Base-by-base conservation (phyloP, 75 land plant genomes). In the Selaginella tamariscina region DNA sequence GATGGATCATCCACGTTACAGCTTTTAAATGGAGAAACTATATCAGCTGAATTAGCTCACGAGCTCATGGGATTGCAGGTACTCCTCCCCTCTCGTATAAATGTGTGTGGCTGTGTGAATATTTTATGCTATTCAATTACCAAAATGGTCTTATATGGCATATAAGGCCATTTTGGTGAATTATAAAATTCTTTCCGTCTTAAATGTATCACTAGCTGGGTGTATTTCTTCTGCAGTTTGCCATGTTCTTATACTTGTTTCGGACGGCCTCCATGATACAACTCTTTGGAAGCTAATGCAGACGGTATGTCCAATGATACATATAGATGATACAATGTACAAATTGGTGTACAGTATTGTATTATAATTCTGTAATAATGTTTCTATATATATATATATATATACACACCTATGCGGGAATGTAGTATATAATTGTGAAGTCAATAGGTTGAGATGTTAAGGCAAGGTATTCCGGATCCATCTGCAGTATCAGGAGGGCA, bases 1-100 rank as follows among this genome's bases (percentile, higher is more conserved):
- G 98, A 94, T 81, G 98, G 98, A 13, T 87, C 91, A 39, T 87
- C 91, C 15, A 59, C 84, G 13, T 56, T 90, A 56, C 70, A 90
- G 67, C 86, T 89, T 15, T 23, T 90, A 28, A 71, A 70, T 71
- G 91, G 98, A 29, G 96, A 94, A 56, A 29, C 79, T 28, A 56
- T 90, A 33, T 85, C 98, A 56, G 88, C 96, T 20, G 98, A 94
- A 54, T 69, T 94, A 72, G 95, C 98, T 68, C 88, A 87, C 76
- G 98, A 94, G 73, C 30, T 94, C 54, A 94, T 94, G 98, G 78
- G 81, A 65, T 81, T 94, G 27, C 98, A 90, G 98, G 98, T 94
- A 82, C 71, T 2, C 54, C 21, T 21, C 21, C 21, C 18, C 30
- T 15, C 65, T 30, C 32, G 72, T 70, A 9, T 70, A 69, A 22